Base-by-base conservation (phyloP, 2,329 filamentous ascomycete genomes). In the Didymella pinodella region DNA sequence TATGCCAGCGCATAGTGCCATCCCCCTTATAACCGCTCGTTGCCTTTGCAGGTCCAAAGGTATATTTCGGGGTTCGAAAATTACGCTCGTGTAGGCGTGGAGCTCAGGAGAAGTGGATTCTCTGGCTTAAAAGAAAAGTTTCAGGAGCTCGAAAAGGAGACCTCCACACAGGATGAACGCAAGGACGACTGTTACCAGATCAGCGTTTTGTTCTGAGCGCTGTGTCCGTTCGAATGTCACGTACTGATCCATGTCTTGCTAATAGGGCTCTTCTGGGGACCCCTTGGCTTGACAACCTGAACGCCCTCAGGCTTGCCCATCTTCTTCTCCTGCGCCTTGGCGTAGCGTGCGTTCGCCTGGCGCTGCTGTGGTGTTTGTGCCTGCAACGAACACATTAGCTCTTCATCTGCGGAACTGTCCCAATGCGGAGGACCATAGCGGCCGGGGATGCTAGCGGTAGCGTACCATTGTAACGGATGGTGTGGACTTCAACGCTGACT, bases 311-410 rank as follows among this genome's bases (percentile, higher is more conserved):
- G 78, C 81, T 91, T 92, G 79, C 91, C 91, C 77, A 90, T 90
- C 75, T 88, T 90, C 60, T 83, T 81, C 75, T 90, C 87, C 76
- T 94, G 88, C 53, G 86, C 84, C 76, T 89, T 89, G 67, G 85
- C 88, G 79, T 92, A 96, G 79, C 90, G 90, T 73, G 86, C 86
- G 82, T 95, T 95, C 64, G 89, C 88, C 73, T 87, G 87, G 77
- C 91, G 89, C 83, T 95, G 92, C 78, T 92, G 86, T 68, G 89
- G 91, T 67, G 91, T 95, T 88, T 94, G 91, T 69, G 88, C 90
- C 90, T 93, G 28, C 26, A 11, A 10, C 18, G 2, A 44, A 38
- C 22, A 16, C 20, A 25, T 58, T 49, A 22, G 16, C 41, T 28
- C 22, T 41, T 20, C 12, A 28, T 28, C 25, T 25, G 41, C 41